phyloP scores from a whole-genome alignment of 2,329 filamentous ascomycete genomes.

The Penicillium palitans region DNA sequence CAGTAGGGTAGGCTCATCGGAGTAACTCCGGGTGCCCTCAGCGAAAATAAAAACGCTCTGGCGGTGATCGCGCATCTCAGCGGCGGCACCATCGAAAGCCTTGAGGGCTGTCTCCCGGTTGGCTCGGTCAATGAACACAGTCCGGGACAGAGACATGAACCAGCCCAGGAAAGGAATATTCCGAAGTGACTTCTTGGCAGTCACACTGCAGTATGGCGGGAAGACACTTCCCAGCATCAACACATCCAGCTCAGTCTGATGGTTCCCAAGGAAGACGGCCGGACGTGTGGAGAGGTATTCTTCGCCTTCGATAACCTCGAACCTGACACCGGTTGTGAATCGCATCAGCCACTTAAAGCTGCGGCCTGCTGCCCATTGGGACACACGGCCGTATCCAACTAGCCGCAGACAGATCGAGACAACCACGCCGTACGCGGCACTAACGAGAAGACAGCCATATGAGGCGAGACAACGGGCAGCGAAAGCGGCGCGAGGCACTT shows the following conservation, averaged over 20 bases:
- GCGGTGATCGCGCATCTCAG: constrained; percentile 69
- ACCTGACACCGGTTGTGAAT: constrained; percentile 72
- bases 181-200: constrained; percentile 82
- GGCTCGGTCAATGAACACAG: constrained; percentile 91
- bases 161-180: constrained; percentile 82
- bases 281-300: constrained; percentile 69
- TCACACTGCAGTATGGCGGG: constrained; percentile 87
- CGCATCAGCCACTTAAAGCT: constrained; percentile 79
- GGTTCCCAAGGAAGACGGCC: constrained; percentile 89
- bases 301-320: constrained; percentile 68
- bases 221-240: constrained; percentile 87
- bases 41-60: constrained; percentile 61
- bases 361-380: constrained; percentile 82
- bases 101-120: constrained; percentile 79
- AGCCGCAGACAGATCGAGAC: constrained; percentile 71
- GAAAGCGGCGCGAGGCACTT: constrained; percentile 48
- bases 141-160: constrained; percentile 87
- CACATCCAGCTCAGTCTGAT: constrained; percentile 95
- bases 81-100: constrained; percentile 80
- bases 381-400: constrained; percentile 69
- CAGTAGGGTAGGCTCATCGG: constrained; percentile 74
- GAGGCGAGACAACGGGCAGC: constrained; percentile 48
- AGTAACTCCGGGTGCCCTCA: constrained; percentile 90
- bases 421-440: constrained; percentile 72
- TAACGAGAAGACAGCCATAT: constrained; percentile 47